Conservation (phyloP, 352 stramenopile genomes). For the Pythium inflatum region DNA sequence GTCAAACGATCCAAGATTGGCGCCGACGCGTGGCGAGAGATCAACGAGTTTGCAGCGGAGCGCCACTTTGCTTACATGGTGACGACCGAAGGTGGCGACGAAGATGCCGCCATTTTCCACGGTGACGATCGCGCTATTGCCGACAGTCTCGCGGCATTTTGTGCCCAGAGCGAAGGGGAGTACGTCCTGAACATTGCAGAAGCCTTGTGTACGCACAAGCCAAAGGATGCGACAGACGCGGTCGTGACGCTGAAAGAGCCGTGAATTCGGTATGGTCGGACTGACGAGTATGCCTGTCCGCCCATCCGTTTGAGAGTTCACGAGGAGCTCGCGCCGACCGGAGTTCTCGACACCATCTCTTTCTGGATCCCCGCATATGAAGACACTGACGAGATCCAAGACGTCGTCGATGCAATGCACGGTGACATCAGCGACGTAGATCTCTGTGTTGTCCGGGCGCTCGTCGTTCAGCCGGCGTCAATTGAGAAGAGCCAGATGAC, state of each 20-base stretch:
- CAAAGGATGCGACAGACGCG: too few relatives aligned
- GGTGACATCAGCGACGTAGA: too few relatives aligned
- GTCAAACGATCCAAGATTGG: conserved; percentile 2
- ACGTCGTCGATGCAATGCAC: background rate
- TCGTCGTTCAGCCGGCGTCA: background rate
- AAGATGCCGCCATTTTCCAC: too few relatives aligned
- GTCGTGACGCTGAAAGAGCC: background rate
- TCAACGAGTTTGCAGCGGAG: background rate
- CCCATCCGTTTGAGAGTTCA: background rate
- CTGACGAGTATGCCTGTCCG: background rate
- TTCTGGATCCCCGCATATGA: too few relatives aligned
- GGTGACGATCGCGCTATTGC: background rate
- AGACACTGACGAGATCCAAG: background rate
- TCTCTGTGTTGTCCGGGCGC: too few relatives aligned
- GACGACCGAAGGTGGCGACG: too few relatives aligned
- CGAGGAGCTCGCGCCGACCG: background rate
- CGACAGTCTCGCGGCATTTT: background rate
- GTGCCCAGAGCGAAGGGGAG: background rate
- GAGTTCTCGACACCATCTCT: too few relatives aligned
- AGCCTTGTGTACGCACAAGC: background rate
- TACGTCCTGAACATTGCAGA: background rate
- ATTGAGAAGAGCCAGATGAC: background rate
- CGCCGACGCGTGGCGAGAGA: background rate
- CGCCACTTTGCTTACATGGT: conserved; percentile 1
- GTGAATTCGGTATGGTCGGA: background rate